Evolutionary conservation across 2,329 filamentous ascomycete species (phyloP).

Genomic region (Neopestalotiopsis sp.): DNA sequence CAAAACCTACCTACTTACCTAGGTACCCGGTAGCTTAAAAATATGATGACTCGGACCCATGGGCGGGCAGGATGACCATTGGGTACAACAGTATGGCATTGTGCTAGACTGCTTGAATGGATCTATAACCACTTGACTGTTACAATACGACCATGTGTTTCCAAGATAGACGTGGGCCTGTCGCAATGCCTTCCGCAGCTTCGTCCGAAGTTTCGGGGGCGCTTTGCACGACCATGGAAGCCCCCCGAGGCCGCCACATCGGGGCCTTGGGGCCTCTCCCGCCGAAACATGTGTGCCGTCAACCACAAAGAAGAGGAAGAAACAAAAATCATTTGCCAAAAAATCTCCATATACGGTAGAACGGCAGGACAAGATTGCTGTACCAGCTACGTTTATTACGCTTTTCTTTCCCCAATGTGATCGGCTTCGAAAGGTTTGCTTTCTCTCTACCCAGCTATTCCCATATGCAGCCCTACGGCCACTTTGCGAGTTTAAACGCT

Average conservation of each 20-base stretch:
- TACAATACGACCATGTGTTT: not conserved
- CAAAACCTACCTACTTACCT: not conserved
- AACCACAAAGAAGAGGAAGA: no score
- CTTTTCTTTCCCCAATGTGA: not conserved
- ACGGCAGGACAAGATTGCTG: no score
- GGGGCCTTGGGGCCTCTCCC: no score
- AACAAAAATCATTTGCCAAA: no score
- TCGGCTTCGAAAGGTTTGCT: not conserved
- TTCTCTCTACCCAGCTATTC: not conserved
- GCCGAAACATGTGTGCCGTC: no score
- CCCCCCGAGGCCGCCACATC: no score
- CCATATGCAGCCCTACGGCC: slow-evolving; percentile 9
- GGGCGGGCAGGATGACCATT: not conserved
- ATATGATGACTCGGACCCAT: not conserved
- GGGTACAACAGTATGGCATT: not conserved
- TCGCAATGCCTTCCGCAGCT: not conserved
- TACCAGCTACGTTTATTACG: not conserved
- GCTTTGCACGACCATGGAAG: no score
- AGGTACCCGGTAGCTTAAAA: not conserved
- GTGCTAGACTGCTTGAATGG: not conserved
- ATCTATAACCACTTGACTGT: not conserved
- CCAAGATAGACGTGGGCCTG: not conserved
- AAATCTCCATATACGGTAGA: no score
- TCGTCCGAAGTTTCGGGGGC: no score
- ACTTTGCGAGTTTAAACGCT: not conserved